Evolutionary conservation across 1,284 basidiomycete species (phyloP).

Genomic region (Ustilago crameri): DNA sequence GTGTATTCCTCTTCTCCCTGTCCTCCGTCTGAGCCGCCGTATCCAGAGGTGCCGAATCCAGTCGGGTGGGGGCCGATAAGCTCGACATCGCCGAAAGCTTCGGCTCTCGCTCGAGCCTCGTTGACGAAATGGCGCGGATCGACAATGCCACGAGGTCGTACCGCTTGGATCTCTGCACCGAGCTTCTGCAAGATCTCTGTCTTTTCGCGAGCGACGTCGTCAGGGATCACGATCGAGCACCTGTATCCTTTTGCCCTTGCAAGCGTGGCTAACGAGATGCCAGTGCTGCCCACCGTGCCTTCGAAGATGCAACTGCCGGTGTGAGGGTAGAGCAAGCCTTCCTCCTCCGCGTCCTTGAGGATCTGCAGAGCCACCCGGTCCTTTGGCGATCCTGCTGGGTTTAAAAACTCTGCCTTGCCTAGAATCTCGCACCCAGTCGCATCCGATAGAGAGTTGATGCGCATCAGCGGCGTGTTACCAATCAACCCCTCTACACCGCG

Average conservation of each 20-base stretch:
- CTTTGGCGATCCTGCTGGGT: constrained; percentile 97
- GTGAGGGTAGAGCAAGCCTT: constrained; percentile 83
- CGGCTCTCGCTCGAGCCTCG: constrained; percentile 58
- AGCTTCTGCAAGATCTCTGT: constrained; percentile 83
- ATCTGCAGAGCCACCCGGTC: constrained; percentile 90
- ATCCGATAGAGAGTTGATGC: constrained; percentile 90
- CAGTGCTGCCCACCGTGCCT: constrained; percentile 96
- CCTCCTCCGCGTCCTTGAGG: constrained; percentile 83
- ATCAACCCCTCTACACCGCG: constrained; percentile 58
- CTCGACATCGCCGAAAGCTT: constrained; percentile 55
- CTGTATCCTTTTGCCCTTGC: constrained; percentile 76
- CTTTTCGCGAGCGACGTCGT: constrained; percentile 83
- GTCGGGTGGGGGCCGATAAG: constrained; percentile 51
- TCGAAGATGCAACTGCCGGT: constrained; percentile 95
- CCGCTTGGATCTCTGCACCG: constrained; percentile 84
- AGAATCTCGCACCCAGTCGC: constrained; percentile 91
- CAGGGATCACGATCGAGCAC: constrained; percentile 67
- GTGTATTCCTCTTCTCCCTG: constrained; percentile 25
- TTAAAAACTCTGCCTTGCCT: constrained; percentile 96
- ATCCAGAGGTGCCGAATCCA: constrained; percentile 18
- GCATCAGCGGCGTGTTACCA: constrained; percentile 88
- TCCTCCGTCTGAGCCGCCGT: constrained; percentile 26
- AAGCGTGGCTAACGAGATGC: constrained; percentile 89
- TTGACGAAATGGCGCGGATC: constrained; percentile 67
- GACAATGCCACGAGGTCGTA: constrained; percentile 64